phyloP scores from a whole-genome alignment of 192 early-diverging fungal genomes.

The Coemansia sp. region DNA sequence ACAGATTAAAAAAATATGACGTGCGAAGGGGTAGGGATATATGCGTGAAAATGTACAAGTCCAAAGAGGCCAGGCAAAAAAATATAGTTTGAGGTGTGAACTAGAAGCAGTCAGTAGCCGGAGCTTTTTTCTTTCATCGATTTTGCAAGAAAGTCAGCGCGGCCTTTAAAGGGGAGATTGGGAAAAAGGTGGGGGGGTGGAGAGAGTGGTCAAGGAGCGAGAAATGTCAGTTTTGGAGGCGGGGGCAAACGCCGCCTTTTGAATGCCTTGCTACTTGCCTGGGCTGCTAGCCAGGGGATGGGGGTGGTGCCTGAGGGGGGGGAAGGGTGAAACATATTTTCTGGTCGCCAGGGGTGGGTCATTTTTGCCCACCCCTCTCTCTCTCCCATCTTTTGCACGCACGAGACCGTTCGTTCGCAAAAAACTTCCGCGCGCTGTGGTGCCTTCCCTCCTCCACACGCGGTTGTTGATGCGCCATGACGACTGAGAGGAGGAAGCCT shows the following conservation, averaged over 20 bases:
- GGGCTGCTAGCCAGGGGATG: background rate
- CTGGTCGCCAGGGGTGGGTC: background rate
- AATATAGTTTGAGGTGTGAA: background rate
- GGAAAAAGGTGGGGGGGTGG: background rate
- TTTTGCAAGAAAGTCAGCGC: conserved; percentile 1
- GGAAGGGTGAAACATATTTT: conserved; percentile 3
- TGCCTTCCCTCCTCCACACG: background rate
- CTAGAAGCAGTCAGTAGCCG: background rate
- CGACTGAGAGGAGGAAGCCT: background rate
- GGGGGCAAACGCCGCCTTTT: conserved; percentile 11
- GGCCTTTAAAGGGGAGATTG: background rate
- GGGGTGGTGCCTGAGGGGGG: conserved; percentile 7
- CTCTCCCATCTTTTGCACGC: background rate
- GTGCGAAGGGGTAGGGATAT: background rate
- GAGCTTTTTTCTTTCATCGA: conserved; percentile 1
- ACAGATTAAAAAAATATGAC: background rate
- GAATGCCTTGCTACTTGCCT: background rate
- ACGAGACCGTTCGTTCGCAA: background rate
- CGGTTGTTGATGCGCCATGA: background rate
- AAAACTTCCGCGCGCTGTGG: background rate
- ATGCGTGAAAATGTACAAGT: conserved; percentile 4
- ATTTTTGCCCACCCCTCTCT: background rate
- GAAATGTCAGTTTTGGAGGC: background rate
- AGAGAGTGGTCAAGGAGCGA: conserved; percentile 5
- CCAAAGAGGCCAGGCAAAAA: background rate